Percentiles rank a stretch among this genome's conserved stretches.
phyloP scores from a whole-genome alignment of 2,329 filamentous ascomycete genomes.

The Herpotrichia juniperi region DNA sequence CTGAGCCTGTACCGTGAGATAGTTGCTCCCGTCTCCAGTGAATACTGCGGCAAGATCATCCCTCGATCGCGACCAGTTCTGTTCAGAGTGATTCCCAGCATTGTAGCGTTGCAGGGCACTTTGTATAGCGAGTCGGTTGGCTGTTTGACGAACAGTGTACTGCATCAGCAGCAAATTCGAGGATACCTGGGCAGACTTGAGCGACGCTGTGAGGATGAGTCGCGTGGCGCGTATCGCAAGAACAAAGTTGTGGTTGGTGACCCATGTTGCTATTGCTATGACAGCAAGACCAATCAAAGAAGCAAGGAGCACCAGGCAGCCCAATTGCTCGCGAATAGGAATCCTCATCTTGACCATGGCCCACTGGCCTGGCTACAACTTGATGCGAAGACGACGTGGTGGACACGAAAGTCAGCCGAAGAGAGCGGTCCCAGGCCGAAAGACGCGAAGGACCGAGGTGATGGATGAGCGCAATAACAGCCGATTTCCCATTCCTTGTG shows the following conservation, averaged over 20 bases:
- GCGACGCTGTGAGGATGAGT: slow-evolving; percentile 78
- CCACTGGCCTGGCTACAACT: no score
- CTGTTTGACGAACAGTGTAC: slow-evolving; percentile 73
- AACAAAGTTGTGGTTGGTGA: slow-evolving; percentile 67
- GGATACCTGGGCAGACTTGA: slow-evolving; percentile 82
- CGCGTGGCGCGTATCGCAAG: slow-evolving; percentile 63
- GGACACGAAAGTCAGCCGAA: slow-evolving; percentile 11
- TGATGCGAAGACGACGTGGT: not conserved
- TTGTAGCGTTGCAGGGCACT: slow-evolving; percentile 58
- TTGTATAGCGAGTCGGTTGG: slow-evolving; percentile 66
- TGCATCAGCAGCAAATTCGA: slow-evolving; percentile 81
- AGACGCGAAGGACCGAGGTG: not conserved
- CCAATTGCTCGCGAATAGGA: slow-evolving; percentile 86
- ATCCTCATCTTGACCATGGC: slow-evolving; percentile 71
- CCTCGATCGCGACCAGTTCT: slow-evolving; percentile 66
- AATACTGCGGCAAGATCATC: slow-evolving; percentile 76
- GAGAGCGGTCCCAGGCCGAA: slow-evolving; percentile 3
- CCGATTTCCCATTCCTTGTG: slow-evolving; percentile 34
- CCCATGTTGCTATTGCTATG: slow-evolving; percentile 75
- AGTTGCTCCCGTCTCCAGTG: slow-evolving; percentile 57
- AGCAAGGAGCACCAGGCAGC: slow-evolving; percentile 75
- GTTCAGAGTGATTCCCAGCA: slow-evolving; percentile 59
- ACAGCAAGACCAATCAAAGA: slow-evolving; percentile 78
- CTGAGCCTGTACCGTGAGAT: slow-evolving; percentile 70
- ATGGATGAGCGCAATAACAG: slow-evolving; percentile 17